Evolutionary conservation across 257 asterid genomes (phyloP).

Genomic region (Solanum megistacrolobum): DNA sequence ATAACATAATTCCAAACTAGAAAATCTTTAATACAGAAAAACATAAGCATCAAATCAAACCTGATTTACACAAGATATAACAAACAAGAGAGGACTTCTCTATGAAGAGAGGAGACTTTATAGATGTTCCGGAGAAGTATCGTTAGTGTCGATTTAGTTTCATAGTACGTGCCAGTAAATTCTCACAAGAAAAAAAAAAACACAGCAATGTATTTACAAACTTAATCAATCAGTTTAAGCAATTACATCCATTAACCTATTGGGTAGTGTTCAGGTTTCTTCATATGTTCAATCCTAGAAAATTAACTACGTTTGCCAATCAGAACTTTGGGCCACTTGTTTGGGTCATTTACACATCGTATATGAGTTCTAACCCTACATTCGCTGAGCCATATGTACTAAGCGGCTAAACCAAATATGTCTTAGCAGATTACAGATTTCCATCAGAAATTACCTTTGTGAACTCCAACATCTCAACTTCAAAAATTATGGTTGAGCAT

Average conservation of each 20-base stretch:
- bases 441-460: conserved; percentile 32
- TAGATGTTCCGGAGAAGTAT: neutral
- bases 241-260: neutral
- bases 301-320: neutral
- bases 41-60: neutral
- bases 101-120: neutral
- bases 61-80: neutral
- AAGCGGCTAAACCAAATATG: neutral
- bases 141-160: neutral
- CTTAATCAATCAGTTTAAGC: neutral
- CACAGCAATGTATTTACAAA: neutral
- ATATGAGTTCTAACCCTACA: neutral
- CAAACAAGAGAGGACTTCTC: neutral
- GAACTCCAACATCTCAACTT: conserved; percentile 71
- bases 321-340: neutral
- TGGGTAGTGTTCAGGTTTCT: neutral
- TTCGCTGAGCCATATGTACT: neutral
- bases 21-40: neutral
- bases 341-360: neutral
- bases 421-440: neutral
- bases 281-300: neutral
- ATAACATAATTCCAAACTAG: neutral
- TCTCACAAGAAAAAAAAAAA: neutral
- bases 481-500: conserved; percentile 45
- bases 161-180: neutral